Evolutionary conservation across 2,329 filamentous ascomycete genomes (phyloP), one percentile per base, ranked within the genome.

Genomic region (Seiridium cupressi): DNA sequence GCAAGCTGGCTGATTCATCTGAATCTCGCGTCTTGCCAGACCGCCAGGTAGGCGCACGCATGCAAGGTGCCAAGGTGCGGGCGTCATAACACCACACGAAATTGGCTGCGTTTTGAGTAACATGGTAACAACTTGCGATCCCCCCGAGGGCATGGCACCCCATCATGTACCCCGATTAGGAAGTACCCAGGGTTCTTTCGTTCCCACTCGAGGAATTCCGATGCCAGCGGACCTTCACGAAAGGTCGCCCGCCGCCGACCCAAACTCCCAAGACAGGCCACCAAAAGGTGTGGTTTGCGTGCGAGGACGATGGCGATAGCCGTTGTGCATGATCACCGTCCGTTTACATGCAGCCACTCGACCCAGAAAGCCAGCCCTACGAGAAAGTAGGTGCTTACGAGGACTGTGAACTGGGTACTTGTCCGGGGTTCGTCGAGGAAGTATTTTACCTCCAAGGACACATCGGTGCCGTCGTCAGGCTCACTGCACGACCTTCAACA

Each of bases 281-380:
- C 18, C 31, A 32, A 53, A 38, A 8, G 13, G 6, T 11, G 38
- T 32, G 36, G n/a, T 26, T 26, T 26, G 18, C 18, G 18, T 26
- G 18, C 18, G 18, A 26, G 18, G 36, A 38, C 9, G 9, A 8
- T 26, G 44, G 36, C 36, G 18, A 44, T 44, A 55, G 51, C 36
- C 38, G 51, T 55, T 35, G 32, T 53, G 51, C 51, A 55, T 55
- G 51, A 44, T 44, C 51, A 44, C n/a, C 51, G 18, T 10, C 35
- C 51, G 10, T 36, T n/a, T 11, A n/a, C 34, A 36, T 38, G 26
- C 31, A 49, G n/a, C 18, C 8, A 44, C 40, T 46, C 44, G 32
- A 26, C 35, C 44, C 32, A 32, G 57, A 58, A 38, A 32, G 18
- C 60, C 60, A 61, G 60, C 60, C 60, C 60, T 61, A 61, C 49